Conservation (phyloP, 257 asterid genomes). For the Schizonepeta tenuifolia region DNA sequence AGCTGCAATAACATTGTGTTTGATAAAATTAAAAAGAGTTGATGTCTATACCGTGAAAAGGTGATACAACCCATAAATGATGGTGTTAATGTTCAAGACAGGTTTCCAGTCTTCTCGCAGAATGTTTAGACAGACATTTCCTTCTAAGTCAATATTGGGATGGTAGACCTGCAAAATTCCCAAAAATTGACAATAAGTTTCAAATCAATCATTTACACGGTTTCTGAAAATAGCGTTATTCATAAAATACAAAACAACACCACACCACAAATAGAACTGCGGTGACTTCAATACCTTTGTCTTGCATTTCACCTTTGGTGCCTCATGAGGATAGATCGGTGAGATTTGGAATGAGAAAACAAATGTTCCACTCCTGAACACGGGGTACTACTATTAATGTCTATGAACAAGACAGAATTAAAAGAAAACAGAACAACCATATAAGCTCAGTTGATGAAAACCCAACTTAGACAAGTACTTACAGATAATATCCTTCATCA, state of each 20-base stretch:
- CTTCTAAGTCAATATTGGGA: slow-evolving; percentile 95
- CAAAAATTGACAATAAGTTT: slow-evolving; percentile 1
- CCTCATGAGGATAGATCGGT: slow-evolving; percentile 96
- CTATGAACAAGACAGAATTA: neutral
- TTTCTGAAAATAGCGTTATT: neutral
- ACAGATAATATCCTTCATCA: slow-evolving; percentile 90
- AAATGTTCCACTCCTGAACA: slow-evolving; percentile 79
- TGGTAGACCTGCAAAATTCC: slow-evolving; percentile 73
- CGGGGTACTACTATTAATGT: slow-evolving; percentile 20
- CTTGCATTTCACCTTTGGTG: slow-evolving; percentile 99
- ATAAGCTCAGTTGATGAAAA: neutral
- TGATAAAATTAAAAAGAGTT: neutral
- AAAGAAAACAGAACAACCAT: slow-evolving; percentile 6
- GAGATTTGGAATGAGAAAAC: slow-evolving; percentile 88
- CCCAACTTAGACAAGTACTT: slow-evolving; percentile 32
- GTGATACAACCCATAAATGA: slow-evolving; percentile 87
- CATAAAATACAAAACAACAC: slow-evolving; percentile 4
- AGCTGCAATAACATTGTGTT: neutral
- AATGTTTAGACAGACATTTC: slow-evolving; percentile 96
- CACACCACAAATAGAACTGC: neutral
- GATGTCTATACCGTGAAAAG: slow-evolving; percentile 76
- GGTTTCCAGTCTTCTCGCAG: slow-evolving; percentile 99
- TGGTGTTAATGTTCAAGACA: slow-evolving; percentile 87
- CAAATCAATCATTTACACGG: neutral
- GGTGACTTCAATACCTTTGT: slow-evolving; percentile 66